Evolutionary conservation across 2,329 filamentous ascomycete genomes (phyloP), one percentile per base, ranked within the genome.

Genomic region (Amauroascus verrucosus): DNA sequence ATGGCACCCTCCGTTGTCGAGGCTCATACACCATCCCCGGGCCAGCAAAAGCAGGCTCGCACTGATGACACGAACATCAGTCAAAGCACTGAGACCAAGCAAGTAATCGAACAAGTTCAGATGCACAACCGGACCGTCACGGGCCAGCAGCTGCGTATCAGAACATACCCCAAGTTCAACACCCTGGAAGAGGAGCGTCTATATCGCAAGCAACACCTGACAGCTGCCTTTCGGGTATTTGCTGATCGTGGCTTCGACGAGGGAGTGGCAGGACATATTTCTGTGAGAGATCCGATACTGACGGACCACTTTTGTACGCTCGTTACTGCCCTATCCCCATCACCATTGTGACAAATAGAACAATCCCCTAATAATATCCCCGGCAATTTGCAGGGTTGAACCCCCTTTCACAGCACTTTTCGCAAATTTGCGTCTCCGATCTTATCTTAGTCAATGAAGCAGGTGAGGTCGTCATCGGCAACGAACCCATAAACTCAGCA

Each of bases 391-490:
- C 51, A 20, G 63, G 67, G 66, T 63, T 73, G 22, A 74, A 74
- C 51, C 71, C 72, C 0, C 70, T 70, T 50, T 70, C 70, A 1
- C 60, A 66, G 1, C 67, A 72, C 6, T 76, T 75, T 58, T 65
- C 62, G 16, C 56, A 70, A 7, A 66, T 77, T 30, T 73, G 65
- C 47, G 70, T 68, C n/a, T 70, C 65, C 4, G 73, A 77, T 57
- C 65, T 77, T 43, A 72, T 77, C 30, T 66, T 65, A 8, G 70
- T 77, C 3, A 64, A 74, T 54, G 64, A 72, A 40, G 50, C 67
- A 9, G 74, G 73, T 9, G 60, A 71, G 35, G 64, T 72, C 18
- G 65, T 75, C 37, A 70, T 68, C 26, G 72, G 72, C 7, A 70
- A 68, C 20, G 61, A 65, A 22, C 58, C 68, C 7, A 63, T 75